Percentiles rank a stretch among this genome's conserved stretches.
Conservation (phyloP, 2,329 filamentous ascomycete genomes). For the Trichoderma sp. region DNA sequence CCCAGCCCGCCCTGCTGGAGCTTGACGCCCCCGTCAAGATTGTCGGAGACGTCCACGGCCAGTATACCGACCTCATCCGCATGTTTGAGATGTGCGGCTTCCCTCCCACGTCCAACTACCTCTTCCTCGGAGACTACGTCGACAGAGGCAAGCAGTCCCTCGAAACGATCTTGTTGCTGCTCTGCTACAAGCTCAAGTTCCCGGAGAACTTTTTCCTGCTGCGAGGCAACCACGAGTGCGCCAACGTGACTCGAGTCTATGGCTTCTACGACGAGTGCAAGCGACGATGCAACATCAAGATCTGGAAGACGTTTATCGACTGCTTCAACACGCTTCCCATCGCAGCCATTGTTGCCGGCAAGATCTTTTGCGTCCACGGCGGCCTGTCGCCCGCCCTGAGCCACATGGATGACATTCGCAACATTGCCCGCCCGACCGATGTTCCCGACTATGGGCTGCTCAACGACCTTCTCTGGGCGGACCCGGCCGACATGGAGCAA, state of each 20-base stretch:
- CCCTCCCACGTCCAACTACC: conserved; percentile 85
- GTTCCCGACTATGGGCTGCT: conserved; percentile 95
- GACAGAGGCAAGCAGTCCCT: conserved; percentile 94
- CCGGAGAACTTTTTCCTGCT: conserved; percentile 97
- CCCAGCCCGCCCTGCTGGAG: conserved; percentile 88
- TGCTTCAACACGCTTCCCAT: conserved; percentile 96
- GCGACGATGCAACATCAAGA: conserved; percentile 90
- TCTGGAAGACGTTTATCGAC: conserved; percentile 98
- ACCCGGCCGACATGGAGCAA: conserved; percentile 95
- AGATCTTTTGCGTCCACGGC: conserved; percentile 97
- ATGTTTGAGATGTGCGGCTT: conserved; percentile 99
- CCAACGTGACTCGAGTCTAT: conserved; percentile 92
- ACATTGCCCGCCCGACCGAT: conserved; percentile 93
- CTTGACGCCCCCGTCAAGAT: conserved; percentile 96
- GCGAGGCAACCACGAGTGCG: conserved; percentile 94
- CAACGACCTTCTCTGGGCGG: conserved; percentile 95
- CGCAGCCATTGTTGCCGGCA: conserved; percentile 92
- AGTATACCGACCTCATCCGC: conserved; percentile 93
- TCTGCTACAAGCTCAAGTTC: conserved; percentile 97
- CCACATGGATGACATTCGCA: conserved; percentile 98
- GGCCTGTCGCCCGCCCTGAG: conserved; percentile 88
- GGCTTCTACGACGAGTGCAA: conserved; percentile 99
- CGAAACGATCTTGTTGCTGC: conserved; percentile 87
- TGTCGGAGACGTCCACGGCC: conserved; percentile 93
- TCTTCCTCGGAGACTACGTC: conserved; percentile 95